Base-by-base conservation (phyloP, 768 basidiomycete species). In the Amanita rimosa region DNA sequence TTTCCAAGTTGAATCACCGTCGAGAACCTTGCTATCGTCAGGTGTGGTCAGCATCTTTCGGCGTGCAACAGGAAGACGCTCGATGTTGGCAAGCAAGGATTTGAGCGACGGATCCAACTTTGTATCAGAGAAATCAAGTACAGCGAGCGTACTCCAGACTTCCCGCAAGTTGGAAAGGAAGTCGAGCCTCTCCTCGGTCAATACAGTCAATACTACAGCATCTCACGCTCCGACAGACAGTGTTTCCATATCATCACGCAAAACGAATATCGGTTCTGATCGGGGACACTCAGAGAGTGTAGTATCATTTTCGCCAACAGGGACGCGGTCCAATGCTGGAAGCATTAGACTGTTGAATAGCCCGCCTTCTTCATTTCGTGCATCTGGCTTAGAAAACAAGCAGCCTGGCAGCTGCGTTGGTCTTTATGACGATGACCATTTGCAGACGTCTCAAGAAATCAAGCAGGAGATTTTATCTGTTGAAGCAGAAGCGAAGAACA, bases 401-500 rank as follows among this genome's bases (percentile, higher is more conserved):
- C 67, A 62, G 51, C 66, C 69, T 11, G 60, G 60, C 29, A 60
- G 59, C 45, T 60, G 66, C 13, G 64, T 69, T 56, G 66, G 70
- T 54, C 57, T 74, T 40, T 66, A 74, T 44, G 78, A 79, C 49
- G 79, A 82, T 44, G 76, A 81, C 1, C 70, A 67, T 45, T 62
- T 78, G 49, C 73, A 76, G 50, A 74, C 81, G n/a, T 71, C 76
- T 50, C 69, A 74, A 53, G 73, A 82, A 34, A 79, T 89, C 47
- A 77, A 73, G 34, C 67, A 74, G 39, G 82, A 88, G 55, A 83
- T 90, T 37, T 66, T 73, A 51, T 62, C 70, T 5, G 76, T 90
- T 37, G 85, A 88, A 60, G 78, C 79, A 27, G 86, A 90, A 59
- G 78, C 75, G 5, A 72, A 73, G 52, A 70, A 82, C 43, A 63